Percentiles rank a stretch among this genome's conserved stretches.
phyloP scores from a whole-genome alignment of 768 basidiomycete species.

The Tricholoma bakamatsutake region DNA sequence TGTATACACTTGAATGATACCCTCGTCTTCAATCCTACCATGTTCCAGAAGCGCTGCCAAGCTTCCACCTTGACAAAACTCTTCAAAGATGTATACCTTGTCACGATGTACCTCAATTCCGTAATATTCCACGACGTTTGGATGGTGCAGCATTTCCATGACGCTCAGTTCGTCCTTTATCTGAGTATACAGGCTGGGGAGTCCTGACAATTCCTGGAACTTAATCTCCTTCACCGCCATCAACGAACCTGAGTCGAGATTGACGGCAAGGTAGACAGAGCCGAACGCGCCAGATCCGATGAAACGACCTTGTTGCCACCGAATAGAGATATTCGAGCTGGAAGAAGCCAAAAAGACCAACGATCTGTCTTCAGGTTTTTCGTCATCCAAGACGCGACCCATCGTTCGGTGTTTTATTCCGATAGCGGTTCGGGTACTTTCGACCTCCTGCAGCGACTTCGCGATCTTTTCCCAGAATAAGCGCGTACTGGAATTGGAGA shows the following conservation, averaged over 20 bases:
- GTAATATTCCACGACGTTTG: constrained; percentile 97
- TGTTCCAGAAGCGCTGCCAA: constrained; percentile 84
- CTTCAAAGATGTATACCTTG: constrained; percentile 98
- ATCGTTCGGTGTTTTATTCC: constrained; percentile 69
- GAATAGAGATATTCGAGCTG: constrained; percentile 90
- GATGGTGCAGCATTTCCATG: constrained; percentile 97
- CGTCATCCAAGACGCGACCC: constrained; percentile 91
- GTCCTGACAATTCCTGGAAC: constrained; percentile 86
- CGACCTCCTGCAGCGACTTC: constrained; percentile 55
- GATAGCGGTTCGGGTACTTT: constrained; percentile 52
- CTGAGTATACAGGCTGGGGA: constrained; percentile 84
- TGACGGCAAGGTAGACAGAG: constrained; percentile 98
- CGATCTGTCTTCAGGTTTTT: constrained; percentile 90
- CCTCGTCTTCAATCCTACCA: constrained; percentile 94
- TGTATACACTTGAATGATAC: constrained; percentile 91
- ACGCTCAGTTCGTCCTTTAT: constrained; percentile 95
- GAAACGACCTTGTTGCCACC: constrained; percentile 98
- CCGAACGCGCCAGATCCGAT: constrained; percentile 99
- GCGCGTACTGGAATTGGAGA: constrained; percentile 60
- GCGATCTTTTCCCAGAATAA: constrained; percentile 71
- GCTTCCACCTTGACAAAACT: constrained; percentile 96
- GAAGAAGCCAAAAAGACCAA: constrained; percentile 92
- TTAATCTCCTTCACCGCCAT: constrained; percentile 99
- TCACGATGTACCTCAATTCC: constrained; percentile 98
- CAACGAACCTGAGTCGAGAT: constrained; percentile 89